Percentiles rank a stretch among this genome's conserved stretches.
phyloP scores from a whole-genome alignment of 2,329 filamentous ascomycete genomes.

The Tolypocladium tropicale region DNA sequence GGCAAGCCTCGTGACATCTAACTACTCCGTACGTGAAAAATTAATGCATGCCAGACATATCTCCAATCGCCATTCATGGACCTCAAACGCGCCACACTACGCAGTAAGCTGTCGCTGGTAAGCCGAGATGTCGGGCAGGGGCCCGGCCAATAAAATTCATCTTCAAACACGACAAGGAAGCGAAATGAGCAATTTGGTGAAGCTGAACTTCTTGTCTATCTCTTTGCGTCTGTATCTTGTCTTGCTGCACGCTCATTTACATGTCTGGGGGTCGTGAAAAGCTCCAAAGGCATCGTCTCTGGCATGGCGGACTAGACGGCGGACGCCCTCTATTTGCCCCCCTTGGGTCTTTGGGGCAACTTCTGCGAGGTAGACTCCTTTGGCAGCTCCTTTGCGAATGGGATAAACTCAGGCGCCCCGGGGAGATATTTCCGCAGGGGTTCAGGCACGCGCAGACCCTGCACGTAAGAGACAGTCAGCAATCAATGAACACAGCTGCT shows the following conservation, averaged over 20 bases:
- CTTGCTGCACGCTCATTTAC: neutral
- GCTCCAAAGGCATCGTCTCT: neutral
- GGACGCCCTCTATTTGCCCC: conserved; percentile 9
- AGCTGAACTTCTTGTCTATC: neutral
- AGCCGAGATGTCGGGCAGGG: too few relatives aligned
- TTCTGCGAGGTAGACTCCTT: conserved; percentile 45
- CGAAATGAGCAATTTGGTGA: neutral
- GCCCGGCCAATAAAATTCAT: too few relatives aligned
- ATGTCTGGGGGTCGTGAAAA: neutral
- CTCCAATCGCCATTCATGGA: neutral
- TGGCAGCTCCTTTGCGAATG: conserved; percentile 75
- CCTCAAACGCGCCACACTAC: neutral
- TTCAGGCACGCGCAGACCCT: conserved; percentile 73
- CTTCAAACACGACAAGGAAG: neutral
- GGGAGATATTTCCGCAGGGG: conserved; percentile 83
- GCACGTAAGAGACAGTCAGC: neutral
- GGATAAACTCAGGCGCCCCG: conserved; percentile 79
- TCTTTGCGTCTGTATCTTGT: neutral
- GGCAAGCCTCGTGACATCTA: too few relatives aligned
- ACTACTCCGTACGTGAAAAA: neutral
- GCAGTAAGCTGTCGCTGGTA: neutral
- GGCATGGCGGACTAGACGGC: too few relatives aligned
- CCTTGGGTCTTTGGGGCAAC: conserved; percentile 20
- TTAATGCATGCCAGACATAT: too few relatives aligned
- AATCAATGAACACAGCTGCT: neutral